Evolutionary conservation across 306 rosid genomes (phyloP), one percentile per base, ranked within the genome.

Genomic region (Ormosia semicastrata): DNA sequence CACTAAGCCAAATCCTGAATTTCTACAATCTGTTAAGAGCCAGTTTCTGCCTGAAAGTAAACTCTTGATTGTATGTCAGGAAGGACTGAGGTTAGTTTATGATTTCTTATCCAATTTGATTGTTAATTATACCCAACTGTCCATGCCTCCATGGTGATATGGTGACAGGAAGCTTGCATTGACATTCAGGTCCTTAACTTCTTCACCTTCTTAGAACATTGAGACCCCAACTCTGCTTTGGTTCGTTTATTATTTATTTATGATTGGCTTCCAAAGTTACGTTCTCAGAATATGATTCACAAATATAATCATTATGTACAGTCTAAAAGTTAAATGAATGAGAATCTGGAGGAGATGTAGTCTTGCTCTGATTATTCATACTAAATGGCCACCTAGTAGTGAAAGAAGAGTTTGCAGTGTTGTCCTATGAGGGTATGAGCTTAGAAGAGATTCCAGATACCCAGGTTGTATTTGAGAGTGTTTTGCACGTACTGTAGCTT

Each of bases 1-100:
- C 77, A 95, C 99, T 6, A 93, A 92, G 86, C 93, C 84, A 44
- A 95, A 93, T 79, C 90, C 98, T 69, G 94, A 88, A 7, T 93
- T 95, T 76, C 82, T 91, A 76, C 88, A 87, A 88, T 87, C 96
- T 71, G 90, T 95, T n/a, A 89, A 88, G 78, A 84, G 76, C 81
- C 87, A 90, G 84, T 75, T 95, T 85, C 17, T 89, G 0, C 93
- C 97, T 6, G 90, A 82, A 75, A 90, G 83, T 73, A 93, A 92
- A 88, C 81, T 95, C 36, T 86, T 93, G 77, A 67, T 95, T 62
- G 99, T 95, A 64, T 95, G 99, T 73, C 99, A 95, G 64, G 99
- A 92, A 89, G 99, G 99, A 75, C 77, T 95, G 82, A 93, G 99
- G 99, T 95, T 66, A 71, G 91, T 81, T 57, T 75, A 71, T 71